Conservation (phyloP, 139 green algal genomes). For the Chlamydomonas applanata region DNA sequence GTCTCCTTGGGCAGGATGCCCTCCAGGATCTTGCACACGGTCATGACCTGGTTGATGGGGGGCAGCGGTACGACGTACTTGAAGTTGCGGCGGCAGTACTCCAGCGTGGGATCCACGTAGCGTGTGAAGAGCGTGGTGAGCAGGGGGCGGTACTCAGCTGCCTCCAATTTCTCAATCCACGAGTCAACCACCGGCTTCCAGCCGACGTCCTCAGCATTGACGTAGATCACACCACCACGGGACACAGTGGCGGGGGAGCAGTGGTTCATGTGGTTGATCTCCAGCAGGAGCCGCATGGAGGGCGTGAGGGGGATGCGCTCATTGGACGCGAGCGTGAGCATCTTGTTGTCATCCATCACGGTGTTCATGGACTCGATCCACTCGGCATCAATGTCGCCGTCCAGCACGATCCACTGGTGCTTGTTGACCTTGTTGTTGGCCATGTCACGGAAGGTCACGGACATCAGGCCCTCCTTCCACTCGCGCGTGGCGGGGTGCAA, state of each 20-base stretch:
- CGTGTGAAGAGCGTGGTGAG: conserved; percentile 81
- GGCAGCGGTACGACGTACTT: conserved; percentile 78
- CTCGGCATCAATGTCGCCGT: conserved; percentile 93
- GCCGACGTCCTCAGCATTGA: conserved; percentile 84
- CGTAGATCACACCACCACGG: conserved; percentile 88
- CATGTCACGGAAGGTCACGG: conserved; percentile 83
- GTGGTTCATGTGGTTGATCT: conserved; percentile 79
- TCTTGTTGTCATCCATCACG: conserved; percentile 72
- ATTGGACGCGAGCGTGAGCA: conserved; percentile 91
- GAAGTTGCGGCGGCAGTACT: conserved; percentile 85
- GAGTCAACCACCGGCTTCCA: conserved; percentile 83
- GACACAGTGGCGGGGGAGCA: conserved; percentile 91
- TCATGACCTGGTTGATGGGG: conserved; percentile 79
- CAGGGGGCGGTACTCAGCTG: conserved; percentile 68
- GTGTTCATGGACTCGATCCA: conserved; percentile 95
- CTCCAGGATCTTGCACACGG: conserved; percentile 92
- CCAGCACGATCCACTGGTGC: conserved; percentile 95
- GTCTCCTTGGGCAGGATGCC: conserved; percentile 74
- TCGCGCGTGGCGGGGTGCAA: conserved; percentile 66
- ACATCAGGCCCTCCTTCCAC: conserved; percentile 94
- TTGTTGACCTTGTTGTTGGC: conserved; percentile 79
- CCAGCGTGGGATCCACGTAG: conserved; percentile 85
- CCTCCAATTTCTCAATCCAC: conserved; percentile 81
- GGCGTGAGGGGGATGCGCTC: conserved; percentile 88
- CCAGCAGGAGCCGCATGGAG: conserved; percentile 86